Evolutionary conservation across 331 rosid species (phyloP).

Genomic region (Pyrus hybrid): DNA sequence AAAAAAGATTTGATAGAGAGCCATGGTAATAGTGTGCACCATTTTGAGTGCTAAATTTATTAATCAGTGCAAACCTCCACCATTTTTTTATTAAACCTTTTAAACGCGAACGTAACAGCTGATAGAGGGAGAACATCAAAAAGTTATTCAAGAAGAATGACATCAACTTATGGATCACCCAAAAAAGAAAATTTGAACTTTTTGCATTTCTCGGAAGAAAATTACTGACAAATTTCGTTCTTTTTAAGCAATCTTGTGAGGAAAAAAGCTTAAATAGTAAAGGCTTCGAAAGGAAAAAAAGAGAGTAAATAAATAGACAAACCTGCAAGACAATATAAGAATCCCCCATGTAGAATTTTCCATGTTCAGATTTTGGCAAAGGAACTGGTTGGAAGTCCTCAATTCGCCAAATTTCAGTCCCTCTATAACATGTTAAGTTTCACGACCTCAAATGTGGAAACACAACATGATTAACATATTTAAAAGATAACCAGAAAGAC

Average conservation of each 20-base stretch:
- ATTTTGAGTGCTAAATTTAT: background rate
- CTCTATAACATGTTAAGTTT: constrained; percentile 72
- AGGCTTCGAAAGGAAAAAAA: background rate
- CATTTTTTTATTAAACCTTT: background rate
- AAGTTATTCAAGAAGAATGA: background rate
- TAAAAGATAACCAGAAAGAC: background rate
- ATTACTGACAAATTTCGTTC: background rate
- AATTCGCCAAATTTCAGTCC: constrained; percentile 96
- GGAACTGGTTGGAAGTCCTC: constrained; percentile 96
- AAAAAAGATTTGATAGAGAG: background rate
- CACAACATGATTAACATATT: constrained; percentile 5
- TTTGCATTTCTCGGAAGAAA: background rate
- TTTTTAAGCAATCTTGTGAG: background rate
- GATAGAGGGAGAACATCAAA: background rate
- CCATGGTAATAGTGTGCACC: background rate
- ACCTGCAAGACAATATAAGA: constrained; percentile 91
- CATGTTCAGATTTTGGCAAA: constrained; percentile 75
- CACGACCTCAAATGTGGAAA: constrained; percentile 20
- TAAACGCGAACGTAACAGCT: background rate
- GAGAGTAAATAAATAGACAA: background rate
- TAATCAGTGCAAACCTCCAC: background rate
- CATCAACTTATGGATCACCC: background rate
- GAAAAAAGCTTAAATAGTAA: background rate
- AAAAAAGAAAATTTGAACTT: background rate
- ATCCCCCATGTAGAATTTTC: constrained; percentile 94